Evolutionary conservation across 352 stramenopile genomes (phyloP), one percentile per base, ranked within the genome.

Genomic region (Globisporangium spiculum): DNA sequence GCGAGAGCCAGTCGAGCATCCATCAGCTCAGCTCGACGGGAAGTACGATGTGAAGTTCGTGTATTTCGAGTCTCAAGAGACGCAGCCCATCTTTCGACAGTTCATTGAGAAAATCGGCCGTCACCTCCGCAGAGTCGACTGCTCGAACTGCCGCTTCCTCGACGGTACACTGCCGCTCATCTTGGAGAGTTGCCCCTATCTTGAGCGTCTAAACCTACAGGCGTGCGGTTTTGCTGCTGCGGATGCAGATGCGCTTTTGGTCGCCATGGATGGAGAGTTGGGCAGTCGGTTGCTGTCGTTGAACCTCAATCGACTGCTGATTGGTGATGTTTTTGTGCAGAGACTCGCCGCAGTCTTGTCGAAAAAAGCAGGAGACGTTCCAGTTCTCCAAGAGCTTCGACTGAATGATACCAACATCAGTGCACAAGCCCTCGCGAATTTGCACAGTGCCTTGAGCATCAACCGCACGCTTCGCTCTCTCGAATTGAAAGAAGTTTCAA

Each of bases 371-470:
- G 38, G 6, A n/a, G 53, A 14, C 9, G 41, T n/a, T 18, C 27
- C 54, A 36, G 59, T 56, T 14, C 41, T 65, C 16, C 59, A 55
- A 34, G 59, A 65, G 59, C 59, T 65, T 24, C 59, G 59, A 20
- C 41, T 65, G 10, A 27, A 54, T 9, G 59, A 65, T 41, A 64
- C 59, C 9, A 27, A 46, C 59, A 41, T 65, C 22, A 16, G 38
- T 5, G 6, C 24, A 20, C n/a, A 20, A 24, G 59, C 24, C 2
- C 3, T 65, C n/a, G 16, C 41, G 59, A 38, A 16, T 1, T 38
- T 65, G 14, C 24, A 9, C 3, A 20, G 0, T 1, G 59, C 59
- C 18, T 22, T 55, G 36, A 41, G 18, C 20, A 2, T n/a, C 12
- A 65, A 64, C 5, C 18, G 3, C 3, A 44, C 59, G 4, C 38